Evolutionary conservation across 2,329 filamentous ascomycete genomes (phyloP), one percentile per base, ranked within the genome.

Genomic region (Alternaria panax): DNA sequence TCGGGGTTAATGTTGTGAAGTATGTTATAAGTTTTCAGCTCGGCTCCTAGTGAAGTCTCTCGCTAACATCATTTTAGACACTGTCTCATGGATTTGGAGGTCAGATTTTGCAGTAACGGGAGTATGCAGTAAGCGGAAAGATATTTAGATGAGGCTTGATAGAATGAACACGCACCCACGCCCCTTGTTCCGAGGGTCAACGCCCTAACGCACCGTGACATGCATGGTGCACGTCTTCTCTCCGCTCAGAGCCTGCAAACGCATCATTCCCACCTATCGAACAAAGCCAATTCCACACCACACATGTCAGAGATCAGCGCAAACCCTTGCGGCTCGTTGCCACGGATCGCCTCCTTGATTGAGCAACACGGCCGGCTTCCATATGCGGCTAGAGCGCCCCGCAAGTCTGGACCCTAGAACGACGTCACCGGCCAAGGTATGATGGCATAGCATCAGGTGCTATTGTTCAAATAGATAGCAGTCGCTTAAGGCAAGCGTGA

Each of bases 351-450:
- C 42, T 20, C 36, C 36, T 51, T 47, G 51, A 59, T 48, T 51
- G 60, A 60, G 52, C 48, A 43, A 48, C 52, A 51, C 40, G 18
- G 28, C 16, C 1, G 36, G 32, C 28, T 63, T 22, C 57, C 38
- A 6, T 20, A 45, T 57, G 43, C 43, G 46, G 60, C 34, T 63
- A 60, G 60, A 28, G 25, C n/a, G 59, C 51, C 56, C 59, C 46
- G 41, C 59, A 62, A 62, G 51, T 55, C 55, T 62, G 57, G 60
- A 63, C 60, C 60, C 60, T 63, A 57, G 47, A 47, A 51, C 60
- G 54, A 63, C 60, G 60, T 63, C 60, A 63, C 54, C 42, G 40
- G 60, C 60, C 60, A 63, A 63, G 60, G 32, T 60, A 63, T 63
- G 60, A 51, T 51, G 53, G 53, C 60, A 63, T 60, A 63, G 42